Evolutionary conservation across 352 stramenopile genomes (phyloP).

Genomic region (Salisapilia sapeloensis): DNA sequence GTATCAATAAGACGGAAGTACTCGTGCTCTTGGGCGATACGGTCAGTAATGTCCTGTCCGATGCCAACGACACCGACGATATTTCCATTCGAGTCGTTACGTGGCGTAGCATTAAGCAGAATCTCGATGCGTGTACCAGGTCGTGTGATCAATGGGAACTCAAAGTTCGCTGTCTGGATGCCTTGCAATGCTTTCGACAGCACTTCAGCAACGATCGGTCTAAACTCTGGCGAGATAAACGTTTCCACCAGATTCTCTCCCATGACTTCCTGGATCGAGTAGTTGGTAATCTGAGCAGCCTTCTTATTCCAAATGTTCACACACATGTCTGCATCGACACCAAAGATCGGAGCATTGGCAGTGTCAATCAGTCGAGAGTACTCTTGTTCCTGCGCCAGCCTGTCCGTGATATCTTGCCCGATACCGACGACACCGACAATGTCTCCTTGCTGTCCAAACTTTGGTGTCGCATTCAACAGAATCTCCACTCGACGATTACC

Average conservation of each 20-base stretch:
- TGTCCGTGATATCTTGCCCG: conserved; percentile 73
- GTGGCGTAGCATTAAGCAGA: conserved; percentile 52
- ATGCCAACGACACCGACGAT: conserved; percentile 80
- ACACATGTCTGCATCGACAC: conserved; percentile 52
- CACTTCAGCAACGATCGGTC: conserved; percentile 45
- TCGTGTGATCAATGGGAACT: conserved; percentile 70
- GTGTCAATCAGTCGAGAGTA: conserved; percentile 82
- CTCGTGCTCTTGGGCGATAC: conserved; percentile 53
- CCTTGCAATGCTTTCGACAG: conserved; percentile 54
- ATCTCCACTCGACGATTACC: conserved; percentile 42
- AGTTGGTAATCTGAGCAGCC: conserved; percentile 79
- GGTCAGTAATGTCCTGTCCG: conserved; percentile 66
- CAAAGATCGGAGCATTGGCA: conserved; percentile 83
- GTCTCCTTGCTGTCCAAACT: conserved; percentile 52
- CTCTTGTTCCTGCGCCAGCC: conserved; percentile 76
- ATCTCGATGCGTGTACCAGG: conserved; percentile 45
- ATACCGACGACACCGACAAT: conserved; percentile 79
- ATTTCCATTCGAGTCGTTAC: conserved; percentile 44
- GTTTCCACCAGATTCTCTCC: conserved; percentile 69
- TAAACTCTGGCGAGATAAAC: conserved; percentile 69
- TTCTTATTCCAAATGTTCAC: conserved; percentile 87
- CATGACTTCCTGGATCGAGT: conserved; percentile 72
- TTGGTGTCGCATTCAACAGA: conserved; percentile 45
- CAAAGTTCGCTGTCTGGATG: conserved; percentile 78
- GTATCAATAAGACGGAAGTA: conserved; percentile 61